These are phyloP conservation scores for Phaeomoniella chlamydospora DNA, from an alignment of 2,329 filamentous ascomycete species.

Conservation along the genomic window DNA sequence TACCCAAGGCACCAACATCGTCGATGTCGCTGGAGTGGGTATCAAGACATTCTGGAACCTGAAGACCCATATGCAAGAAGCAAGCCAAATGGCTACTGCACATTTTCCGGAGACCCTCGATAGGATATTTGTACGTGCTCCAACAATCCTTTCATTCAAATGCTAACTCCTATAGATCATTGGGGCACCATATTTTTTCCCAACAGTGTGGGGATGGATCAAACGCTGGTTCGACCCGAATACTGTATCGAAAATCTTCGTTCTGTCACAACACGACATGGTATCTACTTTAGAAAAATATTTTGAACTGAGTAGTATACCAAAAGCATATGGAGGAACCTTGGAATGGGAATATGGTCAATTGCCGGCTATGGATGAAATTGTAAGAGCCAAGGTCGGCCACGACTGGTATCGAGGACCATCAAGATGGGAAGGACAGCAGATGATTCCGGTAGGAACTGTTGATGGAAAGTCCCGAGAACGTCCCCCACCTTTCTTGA, in stretches of 20 bases:
- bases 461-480: slow-evolving; percentile 10
- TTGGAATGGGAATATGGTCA: slow-evolving; percentile 73
- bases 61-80: slow-evolving; percentile 86
- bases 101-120: slow-evolving; percentile 93
- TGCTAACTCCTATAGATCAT: slow-evolving; percentile 44
- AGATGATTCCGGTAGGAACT: slow-evolving; percentile 11
- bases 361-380: slow-evolving; percentile 53
- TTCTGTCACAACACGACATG: slow-evolving; percentile 60
- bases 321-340: slow-evolving; percentile 76
- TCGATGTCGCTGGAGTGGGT: slow-evolving; percentile 78
- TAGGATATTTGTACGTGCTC: slow-evolving; percentile 48
- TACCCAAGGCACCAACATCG: slow-evolving; percentile 85
- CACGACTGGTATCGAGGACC: slow-evolving; percentile 12
- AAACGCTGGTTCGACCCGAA: slow-evolving; percentile 88
- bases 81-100: slow-evolving; percentile 73
- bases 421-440: slow-evolving; percentile 11
- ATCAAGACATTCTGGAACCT: slow-evolving; percentile 94
- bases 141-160: neutral
- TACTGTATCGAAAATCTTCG: slow-evolving; percentile 92
- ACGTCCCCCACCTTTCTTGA: slow-evolving; percentile 7
- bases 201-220: slow-evolving; percentile 74
- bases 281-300: slow-evolving; percentile 63
- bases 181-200: slow-evolving; percentile 76
- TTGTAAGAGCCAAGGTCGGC: slow-evolving; percentile 15
- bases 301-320: slow-evolving; percentile 71